Percentiles rank a stretch among this genome's conserved stretches.
These are phyloP conservation scores for Biscutella laevigata DNA, from an alignment of 441 rosid genomes.

Conservation along the genomic window DNA sequence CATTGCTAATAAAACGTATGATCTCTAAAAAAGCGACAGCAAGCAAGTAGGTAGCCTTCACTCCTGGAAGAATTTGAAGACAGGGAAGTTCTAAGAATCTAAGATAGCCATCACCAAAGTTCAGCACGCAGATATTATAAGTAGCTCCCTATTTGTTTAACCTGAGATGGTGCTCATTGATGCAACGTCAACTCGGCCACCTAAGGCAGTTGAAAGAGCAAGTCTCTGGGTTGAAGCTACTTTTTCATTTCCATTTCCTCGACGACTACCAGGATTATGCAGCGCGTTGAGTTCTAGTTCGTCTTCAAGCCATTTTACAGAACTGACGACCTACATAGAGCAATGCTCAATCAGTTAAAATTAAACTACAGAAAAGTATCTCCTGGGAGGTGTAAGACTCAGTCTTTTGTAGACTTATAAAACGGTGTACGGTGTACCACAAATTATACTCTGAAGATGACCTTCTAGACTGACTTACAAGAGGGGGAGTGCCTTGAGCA, in stretches of 20 bases:
- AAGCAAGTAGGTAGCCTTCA: constrained; percentile 98
- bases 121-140: constrained; percentile 14
- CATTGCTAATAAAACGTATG: constrained; percentile 92
- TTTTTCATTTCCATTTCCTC: constrained; percentile 89
- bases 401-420: not conserved
- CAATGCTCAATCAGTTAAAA: constrained; percentile 14
- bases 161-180: constrained; percentile 94
- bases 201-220: constrained; percentile 93
- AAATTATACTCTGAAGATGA: constrained; percentile 14
- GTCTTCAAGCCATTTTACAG: constrained; percentile 99
- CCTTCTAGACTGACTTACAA: constrained; percentile 56
- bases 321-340: constrained; percentile 75
- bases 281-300: constrained; percentile 96
- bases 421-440: constrained; percentile 1
- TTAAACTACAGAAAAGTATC: constrained; percentile 6
- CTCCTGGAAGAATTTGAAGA: constrained; percentile 48
- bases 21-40: constrained; percentile 94
- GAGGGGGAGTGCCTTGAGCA: constrained; percentile 98
- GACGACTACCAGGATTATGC: constrained; percentile 88
- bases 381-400: not conserved
- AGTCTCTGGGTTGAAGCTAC: constrained; percentile 78
- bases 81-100: constrained; percentile 5
- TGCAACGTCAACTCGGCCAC: constrained; percentile 82
- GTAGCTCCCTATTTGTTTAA: constrained; percentile 19
- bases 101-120: constrained; percentile 10